phyloP scores from a whole-genome alignment of 2,329 filamentous ascomycete species.

The Ceratocystis harringtonii region DNA sequence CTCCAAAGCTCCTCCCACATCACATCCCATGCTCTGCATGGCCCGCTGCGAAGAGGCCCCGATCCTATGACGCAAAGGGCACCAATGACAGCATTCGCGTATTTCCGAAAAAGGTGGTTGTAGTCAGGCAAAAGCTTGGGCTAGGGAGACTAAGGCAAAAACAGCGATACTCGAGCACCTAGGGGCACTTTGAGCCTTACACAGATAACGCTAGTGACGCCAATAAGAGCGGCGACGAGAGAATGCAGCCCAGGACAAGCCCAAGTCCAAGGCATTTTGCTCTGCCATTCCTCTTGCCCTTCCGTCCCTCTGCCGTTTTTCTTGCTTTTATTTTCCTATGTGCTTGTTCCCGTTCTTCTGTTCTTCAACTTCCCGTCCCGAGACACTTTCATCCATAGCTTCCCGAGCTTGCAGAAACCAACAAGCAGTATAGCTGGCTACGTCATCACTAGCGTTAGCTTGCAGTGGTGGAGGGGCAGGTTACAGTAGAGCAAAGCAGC shows the following conservation, averaged over 20 bases:
- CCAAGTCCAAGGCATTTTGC: too few species aligned
- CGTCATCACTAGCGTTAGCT: conserved; percentile 1
- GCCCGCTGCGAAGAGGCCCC: neutral
- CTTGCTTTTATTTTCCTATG: neutral
- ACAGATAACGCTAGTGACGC: neutral
- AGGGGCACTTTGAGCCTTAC: neutral
- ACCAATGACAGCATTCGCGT: neutral
- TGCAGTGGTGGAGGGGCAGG: neutral
- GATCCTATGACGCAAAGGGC: conserved; percentile 3
- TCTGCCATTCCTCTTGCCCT: neutral
- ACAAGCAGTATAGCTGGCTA: neutral
- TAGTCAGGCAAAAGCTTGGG: neutral
- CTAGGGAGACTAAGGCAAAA: neutral
- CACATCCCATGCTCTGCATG: neutral
- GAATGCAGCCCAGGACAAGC: neutral
- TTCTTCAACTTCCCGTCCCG: neutral
- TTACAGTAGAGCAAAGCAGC: neutral
- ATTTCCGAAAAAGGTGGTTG: neutral
- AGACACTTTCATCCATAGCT: neutral
- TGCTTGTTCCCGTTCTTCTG: neutral
- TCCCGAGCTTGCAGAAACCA: neutral
- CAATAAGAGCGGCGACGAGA: neutral
- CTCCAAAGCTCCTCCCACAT: neutral
- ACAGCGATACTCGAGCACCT: neutral
- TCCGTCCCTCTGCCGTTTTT: neutral